Evolutionary conservation across 139 green algal genomes (phyloP).

Genomic region (Asterochloris erici): DNA sequence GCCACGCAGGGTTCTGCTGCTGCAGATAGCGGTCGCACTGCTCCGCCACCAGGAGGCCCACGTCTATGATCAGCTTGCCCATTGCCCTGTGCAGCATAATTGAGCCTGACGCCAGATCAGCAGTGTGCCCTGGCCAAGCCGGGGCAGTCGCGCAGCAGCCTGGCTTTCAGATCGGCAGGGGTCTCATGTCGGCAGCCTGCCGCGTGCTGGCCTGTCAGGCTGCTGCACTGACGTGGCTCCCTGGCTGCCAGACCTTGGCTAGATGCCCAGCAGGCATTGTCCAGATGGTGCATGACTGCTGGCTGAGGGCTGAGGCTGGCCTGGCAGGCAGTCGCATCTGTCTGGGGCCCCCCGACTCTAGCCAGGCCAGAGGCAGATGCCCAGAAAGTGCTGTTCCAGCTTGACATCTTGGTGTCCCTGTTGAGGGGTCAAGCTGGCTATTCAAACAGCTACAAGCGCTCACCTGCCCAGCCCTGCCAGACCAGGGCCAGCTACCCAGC

Average conservation of each 20-base stretch:
- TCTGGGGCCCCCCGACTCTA: too few relatives aligned
- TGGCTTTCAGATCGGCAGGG: neutral
- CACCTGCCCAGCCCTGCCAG: neutral
- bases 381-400: too few relatives aligned
- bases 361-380: too few relatives aligned
- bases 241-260: neutral
- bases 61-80: conserved; percentile 45
- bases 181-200: neutral
- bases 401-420: neutral
- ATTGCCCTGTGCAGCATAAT: conserved; percentile 40
- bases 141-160: neutral
- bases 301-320: too few relatives aligned
- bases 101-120: neutral
- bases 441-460: neutral
- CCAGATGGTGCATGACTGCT: neutral
- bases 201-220: too few relatives aligned
- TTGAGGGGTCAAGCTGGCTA: neutral
- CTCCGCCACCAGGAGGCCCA: conserved; percentile 48
- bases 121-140: neutral
- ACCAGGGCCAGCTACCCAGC: neutral
- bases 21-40: conserved; percentile 43
- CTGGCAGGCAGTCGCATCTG: too few relatives aligned
- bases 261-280: neutral
- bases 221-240: neutral
- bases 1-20: neutral